phyloP scores from a whole-genome alignment of 2,329 filamentous ascomycete species.

The Scleromitrula shiraiana region DNA sequence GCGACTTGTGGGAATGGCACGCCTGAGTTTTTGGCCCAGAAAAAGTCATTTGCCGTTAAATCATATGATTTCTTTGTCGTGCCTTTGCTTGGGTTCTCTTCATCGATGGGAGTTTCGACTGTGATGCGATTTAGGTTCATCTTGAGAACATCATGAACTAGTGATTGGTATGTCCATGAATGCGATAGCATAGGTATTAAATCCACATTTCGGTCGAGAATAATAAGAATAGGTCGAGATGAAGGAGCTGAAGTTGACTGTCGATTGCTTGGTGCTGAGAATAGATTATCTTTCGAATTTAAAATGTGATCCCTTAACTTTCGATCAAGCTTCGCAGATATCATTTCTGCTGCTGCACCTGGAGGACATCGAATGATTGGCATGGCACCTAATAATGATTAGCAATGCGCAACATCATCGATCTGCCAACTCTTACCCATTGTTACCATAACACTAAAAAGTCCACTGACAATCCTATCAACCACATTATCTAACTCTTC shows the following conservation, averaged over 20 bases:
- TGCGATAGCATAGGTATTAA: slow-evolving; percentile 98
- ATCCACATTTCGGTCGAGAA: slow-evolving; percentile 93
- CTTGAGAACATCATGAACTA: slow-evolving; percentile 69
- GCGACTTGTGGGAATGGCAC: slow-evolving; percentile 92
- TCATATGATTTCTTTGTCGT: slow-evolving; percentile 86
- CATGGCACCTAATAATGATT: slow-evolving; percentile 58
- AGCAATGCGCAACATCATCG: slow-evolving; percentile 15
- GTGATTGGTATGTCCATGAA: slow-evolving; percentile 81
- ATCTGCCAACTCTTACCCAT: slow-evolving; percentile 57
- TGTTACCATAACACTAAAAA: slow-evolving; percentile 98
- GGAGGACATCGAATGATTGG: slow-evolving; percentile 94
- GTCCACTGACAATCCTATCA: slow-evolving; percentile 84
- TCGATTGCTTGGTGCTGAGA: slow-evolving; percentile 55
- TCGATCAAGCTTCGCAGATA: slow-evolving; percentile 86
- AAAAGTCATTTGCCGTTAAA: slow-evolving; percentile 83
- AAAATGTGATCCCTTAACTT: slow-evolving; percentile 94
- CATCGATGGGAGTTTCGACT: slow-evolving; percentile 75
- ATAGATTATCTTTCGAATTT: slow-evolving; percentile 96
- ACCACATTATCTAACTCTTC: slow-evolving; percentile 81
- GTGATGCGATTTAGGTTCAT: slow-evolving; percentile 91
- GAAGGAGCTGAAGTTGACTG: slow-evolving; percentile 53
- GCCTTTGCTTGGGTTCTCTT: slow-evolving; percentile 64
- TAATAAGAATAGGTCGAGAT: slow-evolving; percentile 80
- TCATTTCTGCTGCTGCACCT: slow-evolving; percentile 86
- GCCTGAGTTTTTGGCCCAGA: slow-evolving; percentile 89